Percentiles rank a stretch among this genome's conserved stretches.
Evolutionary conservation across 2,329 filamentous ascomycete species (phyloP).

Genomic region (Penicillium sp.): DNA sequence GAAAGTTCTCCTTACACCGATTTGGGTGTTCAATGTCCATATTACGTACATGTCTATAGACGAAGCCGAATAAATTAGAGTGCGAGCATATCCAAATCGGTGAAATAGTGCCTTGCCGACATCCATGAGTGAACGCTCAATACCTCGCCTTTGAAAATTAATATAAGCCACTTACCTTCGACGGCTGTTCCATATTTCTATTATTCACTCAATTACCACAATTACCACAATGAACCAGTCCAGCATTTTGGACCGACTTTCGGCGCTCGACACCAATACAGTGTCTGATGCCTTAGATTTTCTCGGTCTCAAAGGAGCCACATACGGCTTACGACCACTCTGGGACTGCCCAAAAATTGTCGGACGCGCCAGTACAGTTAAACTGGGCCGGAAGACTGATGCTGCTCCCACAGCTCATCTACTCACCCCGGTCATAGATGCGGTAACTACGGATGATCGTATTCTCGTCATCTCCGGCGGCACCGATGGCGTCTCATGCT

Average conservation of each 20-base stretch:
- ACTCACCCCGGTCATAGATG: constrained; percentile 21
- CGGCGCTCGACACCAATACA: constrained; percentile 25
- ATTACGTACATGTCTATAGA: background rate
- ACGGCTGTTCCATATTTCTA: background rate
- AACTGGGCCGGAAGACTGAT: constrained; percentile 17
- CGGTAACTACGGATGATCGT: constrained; percentile 20
- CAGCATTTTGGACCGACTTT: constrained; percentile 15
- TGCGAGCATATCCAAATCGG: background rate
- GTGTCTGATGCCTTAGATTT: constrained; percentile 28
- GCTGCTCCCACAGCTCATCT: constrained; percentile 15
- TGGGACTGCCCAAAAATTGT: constrained; percentile 28
- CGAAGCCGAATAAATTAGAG: too few relatives aligned
- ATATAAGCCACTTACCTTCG: background rate
- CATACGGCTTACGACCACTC: constrained; percentile 21
- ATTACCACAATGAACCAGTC: background rate
- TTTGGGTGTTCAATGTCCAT: background rate
- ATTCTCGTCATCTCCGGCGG: constrained; percentile 25
- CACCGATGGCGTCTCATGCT: constrained; percentile 23
- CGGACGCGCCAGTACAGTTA: constrained; percentile 25
- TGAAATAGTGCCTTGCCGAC: background rate
- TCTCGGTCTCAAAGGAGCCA: constrained; percentile 23
- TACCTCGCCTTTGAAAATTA: background rate
- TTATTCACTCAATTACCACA: background rate
- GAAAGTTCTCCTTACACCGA: background rate
- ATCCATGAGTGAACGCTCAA: background rate